These are phyloP conservation scores for Nicotiana paniculata DNA, from an alignment of 257 asterid species.

Conservation along the genomic window DNA sequence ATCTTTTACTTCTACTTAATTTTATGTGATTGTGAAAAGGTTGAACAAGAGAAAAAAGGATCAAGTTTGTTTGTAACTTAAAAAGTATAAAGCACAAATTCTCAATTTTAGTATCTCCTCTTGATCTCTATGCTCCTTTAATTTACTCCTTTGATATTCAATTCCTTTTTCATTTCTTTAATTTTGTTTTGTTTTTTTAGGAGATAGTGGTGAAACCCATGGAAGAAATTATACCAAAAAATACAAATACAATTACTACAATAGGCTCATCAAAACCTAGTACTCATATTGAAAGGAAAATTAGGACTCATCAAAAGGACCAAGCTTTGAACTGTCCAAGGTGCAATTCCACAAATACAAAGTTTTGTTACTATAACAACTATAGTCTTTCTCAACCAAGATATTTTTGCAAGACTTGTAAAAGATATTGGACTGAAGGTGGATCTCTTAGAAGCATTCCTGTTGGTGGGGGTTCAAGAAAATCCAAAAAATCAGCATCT, in stretches of 20 bases:
- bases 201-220: constrained; percentile 50
- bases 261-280: neutral
- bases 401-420: constrained; percentile 63
- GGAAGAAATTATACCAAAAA: constrained; percentile 39
- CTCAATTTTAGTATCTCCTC: constrained; percentile 16
- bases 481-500: constrained; percentile 41
- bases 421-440: constrained; percentile 26
- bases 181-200: constrained; percentile 16
- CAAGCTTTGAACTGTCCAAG: constrained; percentile 58
- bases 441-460: constrained; percentile 70
- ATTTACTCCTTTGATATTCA: neutral
- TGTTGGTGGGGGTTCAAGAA: constrained; percentile 77
- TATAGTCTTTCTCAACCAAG: constrained; percentile 77
- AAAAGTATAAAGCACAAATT: constrained; percentile 19
- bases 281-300: constrained; percentile 38
- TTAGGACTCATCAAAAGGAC: constrained; percentile 48
- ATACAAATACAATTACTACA: constrained; percentile 4
- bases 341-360: constrained; percentile 1
- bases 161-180: neutral
- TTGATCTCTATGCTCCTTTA: neutral
- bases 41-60: constrained; percentile 13
- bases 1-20: neutral
- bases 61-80: neutral
- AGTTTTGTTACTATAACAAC: constrained; percentile 45
- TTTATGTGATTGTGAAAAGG: constrained; percentile 18